phyloP scores from a whole-genome alignment of 2,329 filamentous ascomycete species.

The Pseudocercospora cruenta region DNA sequence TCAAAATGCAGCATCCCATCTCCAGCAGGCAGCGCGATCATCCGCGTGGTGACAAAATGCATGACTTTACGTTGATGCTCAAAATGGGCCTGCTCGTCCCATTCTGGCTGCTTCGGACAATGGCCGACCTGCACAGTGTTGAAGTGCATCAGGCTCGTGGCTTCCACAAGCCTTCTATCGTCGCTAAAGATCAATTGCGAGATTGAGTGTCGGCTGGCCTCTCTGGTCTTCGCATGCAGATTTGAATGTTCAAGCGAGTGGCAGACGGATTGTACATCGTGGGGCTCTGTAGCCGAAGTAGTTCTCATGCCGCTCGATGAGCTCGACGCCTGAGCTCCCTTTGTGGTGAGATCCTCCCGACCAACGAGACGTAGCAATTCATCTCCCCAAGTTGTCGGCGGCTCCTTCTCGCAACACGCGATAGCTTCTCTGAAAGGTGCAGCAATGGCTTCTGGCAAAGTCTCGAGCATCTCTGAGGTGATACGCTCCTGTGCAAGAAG shows the following conservation, averaged over 20 bases:
- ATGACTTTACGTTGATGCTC: constrained; percentile 92
- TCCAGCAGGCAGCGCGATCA: constrained; percentile 84
- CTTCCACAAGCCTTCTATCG: constrained; percentile 86
- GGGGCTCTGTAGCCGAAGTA: background rate
- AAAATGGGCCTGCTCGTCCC: constrained; percentile 83
- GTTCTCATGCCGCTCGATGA: background rate
- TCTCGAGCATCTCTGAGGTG: constrained; percentile 70
- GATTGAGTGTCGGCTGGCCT: constrained; percentile 75
- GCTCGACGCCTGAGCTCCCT: background rate
- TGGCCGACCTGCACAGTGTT: constrained; percentile 78
- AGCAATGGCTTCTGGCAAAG: constrained; percentile 81
- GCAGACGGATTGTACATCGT: constrained; percentile 60
- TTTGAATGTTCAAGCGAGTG: constrained; percentile 65
- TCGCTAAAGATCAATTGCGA: constrained; percentile 88
- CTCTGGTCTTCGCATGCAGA: constrained; percentile 76
- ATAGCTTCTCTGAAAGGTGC: constrained; percentile 82
- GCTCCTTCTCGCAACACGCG: constrained; percentile 78
- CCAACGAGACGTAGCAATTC: constrained; percentile 75
- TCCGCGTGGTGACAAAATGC: constrained; percentile 81
- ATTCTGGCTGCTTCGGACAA: constrained; percentile 72
- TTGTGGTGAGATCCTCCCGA: constrained; percentile 72
- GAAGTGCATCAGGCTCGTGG: constrained; percentile 81
- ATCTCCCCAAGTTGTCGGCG: constrained; percentile 74
- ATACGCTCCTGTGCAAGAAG: constrained; percentile 73
- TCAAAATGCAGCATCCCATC: constrained; percentile 87